Evolutionary conservation across 164 flowering plant species (phyloP).

Genomic region (Macadamia tetraphylla): DNA sequence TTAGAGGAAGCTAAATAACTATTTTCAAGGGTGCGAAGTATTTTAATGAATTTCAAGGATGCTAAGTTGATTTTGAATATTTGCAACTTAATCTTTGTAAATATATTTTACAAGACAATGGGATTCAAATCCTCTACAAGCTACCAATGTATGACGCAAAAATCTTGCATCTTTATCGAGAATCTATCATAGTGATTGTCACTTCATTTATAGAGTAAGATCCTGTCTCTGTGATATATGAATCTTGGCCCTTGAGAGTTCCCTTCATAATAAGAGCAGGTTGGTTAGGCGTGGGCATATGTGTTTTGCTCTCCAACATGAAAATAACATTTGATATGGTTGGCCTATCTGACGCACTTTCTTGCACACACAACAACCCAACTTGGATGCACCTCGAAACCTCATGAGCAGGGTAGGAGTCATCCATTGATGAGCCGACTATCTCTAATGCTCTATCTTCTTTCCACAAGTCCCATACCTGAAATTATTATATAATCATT

Average conservation of each 20-base stretch:
- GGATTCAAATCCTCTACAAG: no score
- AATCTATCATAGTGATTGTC: constrained; percentile 3
- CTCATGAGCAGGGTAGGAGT: not conserved
- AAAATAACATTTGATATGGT: not conserved
- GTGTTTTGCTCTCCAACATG: not conserved
- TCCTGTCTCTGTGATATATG: not conserved
- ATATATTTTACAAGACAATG: no score
- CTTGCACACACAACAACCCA: constrained; percentile 12
- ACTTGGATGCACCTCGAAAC: constrained; percentile 12
- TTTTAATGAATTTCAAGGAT: no score
- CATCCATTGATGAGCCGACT: constrained; percentile 6
- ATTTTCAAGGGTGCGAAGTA: no score
- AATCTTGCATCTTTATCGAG: not conserved
- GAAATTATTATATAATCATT: not conserved
- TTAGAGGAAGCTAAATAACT: no score
- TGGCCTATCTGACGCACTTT: constrained; percentile 12
- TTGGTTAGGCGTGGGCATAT: constrained; percentile 1
- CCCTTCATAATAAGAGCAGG: not conserved
- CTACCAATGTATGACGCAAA: no score
- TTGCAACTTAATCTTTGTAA: no score
- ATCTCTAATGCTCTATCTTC: not conserved
- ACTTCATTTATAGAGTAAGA: not conserved
- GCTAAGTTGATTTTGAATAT: no score
- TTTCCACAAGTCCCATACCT: constrained; percentile 22
- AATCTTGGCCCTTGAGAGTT: not conserved